Base-by-base conservation (phyloP, 2,329 filamentous ascomycete genomes). In the Pseudogymnoascus sp. region DNA sequence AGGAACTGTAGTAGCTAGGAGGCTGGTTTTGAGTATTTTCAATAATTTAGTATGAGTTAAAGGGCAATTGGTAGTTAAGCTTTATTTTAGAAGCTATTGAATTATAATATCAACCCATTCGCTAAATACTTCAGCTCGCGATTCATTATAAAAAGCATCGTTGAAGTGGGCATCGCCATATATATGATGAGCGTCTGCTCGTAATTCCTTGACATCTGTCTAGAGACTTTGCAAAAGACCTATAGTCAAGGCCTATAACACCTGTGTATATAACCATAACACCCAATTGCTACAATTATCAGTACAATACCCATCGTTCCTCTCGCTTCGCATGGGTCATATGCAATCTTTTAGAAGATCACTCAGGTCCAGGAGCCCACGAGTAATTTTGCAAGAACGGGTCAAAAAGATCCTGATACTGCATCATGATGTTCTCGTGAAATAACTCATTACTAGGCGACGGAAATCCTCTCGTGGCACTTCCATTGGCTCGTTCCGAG, bases 401-500 rank as follows among this genome's bases (percentile, higher is more conserved):
- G 28, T 69, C 68, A 12, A 71, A 63, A 11, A 70, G 64, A 12
- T 69, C 68, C 34, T 69, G 68, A 62, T 70, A 71, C 56, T 71
- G 67, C 14, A 62, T 65, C 56, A 70, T 59, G 7, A 71, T 60
- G 2, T 65, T 67, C 37, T 71, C 69, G 23, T 70, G 65, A 31
- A 70, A 70, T 18, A 70, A 16, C 1, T 65, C 31, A 16, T 66
- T 66, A 18, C 68, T 66, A 1, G 68, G 68, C 1, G 67, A 67
- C 2, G 66, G 68, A 46, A 67, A 69, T 9, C 65, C 63, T 14
- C 65, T 61, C 14, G 65, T 67, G 2, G 64, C 62, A 12, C 62
- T 66, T 1, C 69, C 69, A 8, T 67, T 62, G 23, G 68, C 66
- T 23, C 43, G 65, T 16, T 65, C 68, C 3, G 66, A 66, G 16